Evolutionary conservation across 805 yeast species (phyloP).

Genomic region (Cyberlindnera euphorbiiphila): DNA sequence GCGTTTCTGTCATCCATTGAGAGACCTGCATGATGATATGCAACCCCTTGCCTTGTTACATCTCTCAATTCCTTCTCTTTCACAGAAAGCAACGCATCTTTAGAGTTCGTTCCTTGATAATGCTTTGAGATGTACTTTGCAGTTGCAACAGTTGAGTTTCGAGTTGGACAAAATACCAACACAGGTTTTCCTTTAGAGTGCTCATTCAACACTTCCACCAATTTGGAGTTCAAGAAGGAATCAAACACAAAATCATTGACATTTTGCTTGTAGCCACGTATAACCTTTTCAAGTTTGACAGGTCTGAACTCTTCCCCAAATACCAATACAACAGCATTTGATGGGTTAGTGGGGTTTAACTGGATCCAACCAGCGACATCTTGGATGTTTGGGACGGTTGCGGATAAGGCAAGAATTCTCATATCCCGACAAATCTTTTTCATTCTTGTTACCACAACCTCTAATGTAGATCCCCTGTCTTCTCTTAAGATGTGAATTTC

Average conservation of each 20-base stretch:
- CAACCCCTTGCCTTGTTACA: conserved; percentile 36
- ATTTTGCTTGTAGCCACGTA: conserved; percentile 39
- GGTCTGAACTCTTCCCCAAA: conserved; percentile 49
- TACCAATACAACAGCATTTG: conserved; percentile 34
- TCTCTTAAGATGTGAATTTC: conserved; percentile 46
- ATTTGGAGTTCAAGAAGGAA: conserved; percentile 37
- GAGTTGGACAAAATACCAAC: conserved; percentile 50
- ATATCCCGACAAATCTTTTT: conserved; percentile 33
- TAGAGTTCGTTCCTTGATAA: conserved; percentile 4
- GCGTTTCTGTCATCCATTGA: conserved; percentile 40
- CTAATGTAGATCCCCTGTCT: conserved; percentile 45
- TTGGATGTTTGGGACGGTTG: conserved; percentile 48
- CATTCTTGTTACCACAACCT: conserved; percentile 47
- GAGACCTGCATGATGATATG: conserved; percentile 59
- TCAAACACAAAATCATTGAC: conserved; percentile 49
- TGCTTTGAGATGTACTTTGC: conserved; percentile 37
- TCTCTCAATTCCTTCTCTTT: conserved; percentile 30
- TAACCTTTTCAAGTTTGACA: conserved; percentile 38
- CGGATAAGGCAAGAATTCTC: conserved; percentile 47
- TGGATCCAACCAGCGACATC: conserved; percentile 46
- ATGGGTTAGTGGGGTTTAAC: conserved; percentile 15
- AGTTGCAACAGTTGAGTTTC: conserved; percentile 44
- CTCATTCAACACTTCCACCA: conserved; percentile 36
- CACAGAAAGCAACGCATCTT: neutral
- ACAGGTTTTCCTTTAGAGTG: conserved; percentile 42